phyloP scores from a whole-genome alignment of 306 rosid species.

The Citrullus mucosospermus region DNA sequence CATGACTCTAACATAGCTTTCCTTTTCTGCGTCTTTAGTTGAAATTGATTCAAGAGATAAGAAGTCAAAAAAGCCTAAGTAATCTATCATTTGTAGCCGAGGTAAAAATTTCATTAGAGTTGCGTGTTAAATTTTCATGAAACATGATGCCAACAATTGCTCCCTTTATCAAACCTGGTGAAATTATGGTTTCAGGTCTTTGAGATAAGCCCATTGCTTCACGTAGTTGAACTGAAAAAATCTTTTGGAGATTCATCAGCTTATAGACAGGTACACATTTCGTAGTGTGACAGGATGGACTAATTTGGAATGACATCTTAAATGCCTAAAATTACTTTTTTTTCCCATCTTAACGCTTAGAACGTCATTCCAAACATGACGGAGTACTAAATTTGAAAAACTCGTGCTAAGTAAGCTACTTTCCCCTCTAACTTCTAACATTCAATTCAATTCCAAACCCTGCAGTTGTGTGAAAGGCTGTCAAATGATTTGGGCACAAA shows the following conservation, averaged over 20 bases:
- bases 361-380: not conserved
- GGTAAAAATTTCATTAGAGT: conserved; percentile 28
- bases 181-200: conserved; percentile 41
- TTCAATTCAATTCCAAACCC: not conserved
- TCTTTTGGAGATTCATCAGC: conserved; percentile 70
- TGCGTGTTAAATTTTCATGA: not conserved
- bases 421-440: not conserved
- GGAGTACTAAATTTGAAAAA: not conserved
- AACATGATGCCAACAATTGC: not conserved
- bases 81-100: conserved; percentile 63
- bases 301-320: not conserved
- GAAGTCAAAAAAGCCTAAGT: conserved; percentile 33
- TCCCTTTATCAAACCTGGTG: not conserved
- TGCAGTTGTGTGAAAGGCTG: conserved; percentile 72
- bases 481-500: conserved; percentile 51
- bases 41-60: conserved; percentile 54
- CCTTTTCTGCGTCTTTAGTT: conserved; percentile 36
- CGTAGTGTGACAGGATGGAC: not conserved
- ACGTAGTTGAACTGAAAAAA: conserved; percentile 78
- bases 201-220: conserved; percentile 63
- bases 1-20: not conserved
- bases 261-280: conserved; percentile 60
- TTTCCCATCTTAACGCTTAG: not conserved
- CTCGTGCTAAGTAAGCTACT: not conserved
- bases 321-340: not conserved